phyloP scores from a whole-genome alignment of 306 rosid genomes.

The Argentina anserina region DNA sequence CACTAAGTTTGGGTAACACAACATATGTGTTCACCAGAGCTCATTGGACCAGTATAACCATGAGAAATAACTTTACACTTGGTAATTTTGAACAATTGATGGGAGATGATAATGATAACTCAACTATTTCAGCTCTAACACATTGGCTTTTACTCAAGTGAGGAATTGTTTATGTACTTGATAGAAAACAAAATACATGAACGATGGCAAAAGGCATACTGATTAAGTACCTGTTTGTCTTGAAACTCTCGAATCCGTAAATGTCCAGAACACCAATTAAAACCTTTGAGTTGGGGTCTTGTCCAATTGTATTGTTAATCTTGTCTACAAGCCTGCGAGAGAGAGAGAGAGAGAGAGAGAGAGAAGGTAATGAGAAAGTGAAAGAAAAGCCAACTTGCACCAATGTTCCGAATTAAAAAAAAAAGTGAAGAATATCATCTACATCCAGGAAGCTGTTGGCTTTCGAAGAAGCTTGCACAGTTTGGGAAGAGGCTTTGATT shows the following conservation, averaged over 20 bases:
- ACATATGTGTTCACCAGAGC: not conserved
- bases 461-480: no score
- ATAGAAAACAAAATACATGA: slow-evolving; percentile 20
- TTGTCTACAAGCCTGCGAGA: slow-evolving; percentile 89
- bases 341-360: slow-evolving; percentile 21
- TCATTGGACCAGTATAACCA: slow-evolving; percentile 1
- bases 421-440: slow-evolving; percentile 3
- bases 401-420: slow-evolving; percentile 19
- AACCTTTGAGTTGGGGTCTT: slow-evolving; percentile 81
- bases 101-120: not conserved
- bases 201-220: slow-evolving; percentile 43
- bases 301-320: slow-evolving; percentile 90
- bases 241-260: slow-evolving; percentile 99
- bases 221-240: slow-evolving; percentile 89
- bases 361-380: not conserved
- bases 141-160: not conserved
- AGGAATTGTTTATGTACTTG: slow-evolving; percentile 3
- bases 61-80: not conserved
- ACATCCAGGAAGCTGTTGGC: no score
- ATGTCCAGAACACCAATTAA: slow-evolving; percentile 97
- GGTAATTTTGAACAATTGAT: not conserved
- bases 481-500: no score
- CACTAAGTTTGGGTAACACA: not conserved
- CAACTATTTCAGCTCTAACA: not conserved
- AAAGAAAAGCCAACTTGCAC: slow-evolving; percentile 1